Conservation (phyloP, 768 basidiomycete species). For the Mycena maculata region DNA sequence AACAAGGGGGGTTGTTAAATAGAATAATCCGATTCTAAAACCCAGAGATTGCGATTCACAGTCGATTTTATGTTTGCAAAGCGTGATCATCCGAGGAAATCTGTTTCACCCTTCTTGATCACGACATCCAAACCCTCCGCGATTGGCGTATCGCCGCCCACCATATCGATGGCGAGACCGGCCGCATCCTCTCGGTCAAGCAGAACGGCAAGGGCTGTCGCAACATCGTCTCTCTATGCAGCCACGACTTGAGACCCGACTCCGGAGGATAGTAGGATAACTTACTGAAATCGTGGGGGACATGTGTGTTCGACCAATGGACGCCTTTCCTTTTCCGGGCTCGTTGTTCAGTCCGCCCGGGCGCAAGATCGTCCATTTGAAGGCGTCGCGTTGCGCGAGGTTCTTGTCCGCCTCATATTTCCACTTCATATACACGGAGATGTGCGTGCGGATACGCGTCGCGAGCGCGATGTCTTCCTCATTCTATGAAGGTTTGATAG, state of each 20-base stretch:
- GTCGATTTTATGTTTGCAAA: no score
- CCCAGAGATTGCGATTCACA: no score
- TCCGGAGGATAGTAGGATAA: slow-evolving; percentile 2
- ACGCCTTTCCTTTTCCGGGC: slow-evolving; percentile 61
- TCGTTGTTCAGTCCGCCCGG: slow-evolving; percentile 69
- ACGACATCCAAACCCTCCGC: slow-evolving; percentile 60
- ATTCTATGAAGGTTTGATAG: slow-evolving; percentile 42
- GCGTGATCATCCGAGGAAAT: slow-evolving; percentile 46
- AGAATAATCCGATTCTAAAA: no score
- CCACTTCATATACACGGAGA: slow-evolving; percentile 60
- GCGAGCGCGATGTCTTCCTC: slow-evolving; percentile 59
- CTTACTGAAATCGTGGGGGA: slow-evolving; percentile 60
- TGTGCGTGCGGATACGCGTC: slow-evolving; percentile 55
- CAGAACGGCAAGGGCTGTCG: slow-evolving; percentile 57
- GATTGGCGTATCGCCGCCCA: slow-evolving; percentile 62
- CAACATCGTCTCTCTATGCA: slow-evolving; percentile 73
- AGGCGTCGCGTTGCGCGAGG: slow-evolving; percentile 58
- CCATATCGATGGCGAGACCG: slow-evolving; percentile 70
- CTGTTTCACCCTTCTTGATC: slow-evolving; percentile 61
- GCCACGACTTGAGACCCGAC: no score
- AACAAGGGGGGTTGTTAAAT: no score
- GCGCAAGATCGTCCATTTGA: slow-evolving; percentile 76
- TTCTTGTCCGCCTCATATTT: slow-evolving; percentile 65
- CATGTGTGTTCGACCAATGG: slow-evolving; percentile 67
- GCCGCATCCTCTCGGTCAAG: slow-evolving; percentile 63